phyloP scores from a whole-genome alignment of 805 yeast species.

The Candida ulmi region DNA sequence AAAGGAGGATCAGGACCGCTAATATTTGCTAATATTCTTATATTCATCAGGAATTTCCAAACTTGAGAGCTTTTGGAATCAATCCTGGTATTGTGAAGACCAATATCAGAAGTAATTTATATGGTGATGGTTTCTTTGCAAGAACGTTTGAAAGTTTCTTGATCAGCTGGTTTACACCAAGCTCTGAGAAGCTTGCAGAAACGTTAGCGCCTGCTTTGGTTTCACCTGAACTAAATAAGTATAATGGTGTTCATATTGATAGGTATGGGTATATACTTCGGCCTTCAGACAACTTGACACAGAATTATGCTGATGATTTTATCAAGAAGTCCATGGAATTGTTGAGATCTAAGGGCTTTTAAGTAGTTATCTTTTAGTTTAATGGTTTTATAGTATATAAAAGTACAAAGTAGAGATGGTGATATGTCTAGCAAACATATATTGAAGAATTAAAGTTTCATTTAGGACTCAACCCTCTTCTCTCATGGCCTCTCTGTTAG shows the following conservation, averaged over 20 bases:
- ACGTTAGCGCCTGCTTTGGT: constrained; percentile 26
- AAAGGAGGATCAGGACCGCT: constrained; percentile 18
- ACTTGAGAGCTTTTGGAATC: constrained; percentile 28
- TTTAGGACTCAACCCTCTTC: too few species aligned
- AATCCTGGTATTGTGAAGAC: constrained; percentile 36
- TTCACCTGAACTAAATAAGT: constrained; percentile 23
- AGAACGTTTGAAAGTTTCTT: constrained; percentile 23
- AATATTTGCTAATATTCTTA: constrained; percentile 41
- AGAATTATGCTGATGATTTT: constrained; percentile 23
- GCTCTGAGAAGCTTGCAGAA: constrained; percentile 30
- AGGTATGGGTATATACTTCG: constrained; percentile 24
- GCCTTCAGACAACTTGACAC: constrained; percentile 25
- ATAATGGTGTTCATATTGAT: constrained; percentile 27
- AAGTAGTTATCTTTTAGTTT: too few species aligned
- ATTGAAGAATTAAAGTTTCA: too few species aligned
- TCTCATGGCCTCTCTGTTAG: not conserved
- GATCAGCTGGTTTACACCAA: constrained; percentile 26
- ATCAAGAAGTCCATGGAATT: constrained; percentile 22
- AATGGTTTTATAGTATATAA: too few species aligned
- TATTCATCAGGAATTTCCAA: constrained; percentile 31
- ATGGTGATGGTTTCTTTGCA: constrained; percentile 26
- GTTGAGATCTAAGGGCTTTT: not conserved
- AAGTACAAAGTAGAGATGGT: too few species aligned
- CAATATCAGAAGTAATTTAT: constrained; percentile 27
- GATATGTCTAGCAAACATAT: too few species aligned